phyloP scores from a whole-genome alignment of 768 basidiomycete species.

The Auriscalpium orientale region DNA sequence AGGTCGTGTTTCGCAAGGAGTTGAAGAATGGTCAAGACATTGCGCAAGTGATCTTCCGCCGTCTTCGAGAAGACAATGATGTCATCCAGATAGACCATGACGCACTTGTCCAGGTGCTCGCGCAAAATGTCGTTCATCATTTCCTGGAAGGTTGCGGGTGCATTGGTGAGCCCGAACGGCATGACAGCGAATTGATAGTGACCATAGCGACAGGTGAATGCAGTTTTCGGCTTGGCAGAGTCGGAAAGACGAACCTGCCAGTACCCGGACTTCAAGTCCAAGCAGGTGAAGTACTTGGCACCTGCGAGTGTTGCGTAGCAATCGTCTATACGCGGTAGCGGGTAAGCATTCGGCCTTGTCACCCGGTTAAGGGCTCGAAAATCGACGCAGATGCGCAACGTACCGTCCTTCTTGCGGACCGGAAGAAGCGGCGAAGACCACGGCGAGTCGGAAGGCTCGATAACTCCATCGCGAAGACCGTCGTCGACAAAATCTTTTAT shows the following conservation, averaged over 20 bases:
- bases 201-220: too few relatives aligned
- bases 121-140: conserved; percentile 12
- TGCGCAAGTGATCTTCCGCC: not conserved
- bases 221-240: not conserved
- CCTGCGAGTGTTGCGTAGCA: not conserved
- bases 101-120: not conserved
- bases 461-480: too few relatives aligned
- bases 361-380: not conserved
- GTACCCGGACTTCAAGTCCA: not conserved
- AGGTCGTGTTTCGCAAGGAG: not conserved
- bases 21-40: not conserved
- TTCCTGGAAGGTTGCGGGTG: conserved; percentile 21
- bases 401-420: not conserved
- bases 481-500: too few relatives aligned
- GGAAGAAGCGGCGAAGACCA: not conserved
- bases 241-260: conserved; percentile 21
- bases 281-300: not conserved
- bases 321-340: not conserved
- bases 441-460: too few relatives aligned
- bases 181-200: conserved; percentile 16
- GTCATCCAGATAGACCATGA: too few relatives aligned
- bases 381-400: not conserved
- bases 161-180: conserved; percentile 23
- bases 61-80: too few relatives aligned
- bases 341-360: not conserved